Base-by-base conservation (phyloP, 257 asterid species). In the Nicotiana otophora region DNA sequence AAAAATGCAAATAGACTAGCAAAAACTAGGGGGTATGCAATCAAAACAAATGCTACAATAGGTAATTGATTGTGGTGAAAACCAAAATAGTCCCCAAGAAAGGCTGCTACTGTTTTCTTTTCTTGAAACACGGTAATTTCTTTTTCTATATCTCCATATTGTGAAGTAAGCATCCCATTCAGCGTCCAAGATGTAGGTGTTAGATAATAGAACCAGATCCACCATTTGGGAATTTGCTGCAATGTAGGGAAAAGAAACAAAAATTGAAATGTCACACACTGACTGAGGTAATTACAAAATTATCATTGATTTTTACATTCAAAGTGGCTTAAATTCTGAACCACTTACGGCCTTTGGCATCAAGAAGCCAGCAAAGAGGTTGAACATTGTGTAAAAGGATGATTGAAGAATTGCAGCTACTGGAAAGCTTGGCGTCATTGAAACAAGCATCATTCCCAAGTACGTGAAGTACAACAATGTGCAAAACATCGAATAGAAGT, bases 141-240 rank as follows among this genome's bases (percentile, higher is more conserved):
- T 26, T 69, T 69, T 0, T 86, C 60, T 1, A 84, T 67, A 46
- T 90, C 93, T 84, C 93, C 93, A 57, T 65, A 90, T 74, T 90
- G 93, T 14, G 93, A 88, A 76, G 86, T 86, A 34, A 90, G 89
- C 89, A 90, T 39, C 26, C 88, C 92, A 61, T 90, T 87, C 20
- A 90, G 75, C 5, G 91, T 78, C 93, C 93, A 90, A 2, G 93
- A 88, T 42, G 93, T 84, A 5, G 92, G 93, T 17, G 42, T 33
- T 33, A 87, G 19, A 65, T 90, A 90, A 20, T 90, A 90, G n/a
- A 84, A 78, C 93, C 93, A 90, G 17, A 87, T 16, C 93, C 93
- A 90, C 93, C 93, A 90, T 65, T 87, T 87, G 4, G 93, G 93
- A 5, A 90, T 90, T 86, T 86, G 89, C 93, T 90, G 91, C 55